Percentiles rank a stretch among this genome's conserved stretches.
phyloP scores from a whole-genome alignment of 768 basidiomycete genomes.

The Phanerodontia chrysosporium region DNA sequence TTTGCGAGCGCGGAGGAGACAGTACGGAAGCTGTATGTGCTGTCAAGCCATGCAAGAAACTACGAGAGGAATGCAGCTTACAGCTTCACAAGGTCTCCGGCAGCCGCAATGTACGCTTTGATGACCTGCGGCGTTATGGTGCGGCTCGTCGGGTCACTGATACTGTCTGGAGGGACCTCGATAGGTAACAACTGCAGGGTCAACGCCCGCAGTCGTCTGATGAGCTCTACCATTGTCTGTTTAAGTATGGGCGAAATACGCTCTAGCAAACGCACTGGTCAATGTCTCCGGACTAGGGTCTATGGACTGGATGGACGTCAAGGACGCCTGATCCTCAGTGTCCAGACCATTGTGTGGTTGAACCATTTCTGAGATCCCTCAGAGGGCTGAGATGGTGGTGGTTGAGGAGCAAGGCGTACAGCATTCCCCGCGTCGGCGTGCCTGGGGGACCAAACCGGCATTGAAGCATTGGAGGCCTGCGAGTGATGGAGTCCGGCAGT shows the following conservation, averaged over 20 bases:
- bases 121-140: slow-evolving; percentile 82
- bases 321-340: slow-evolving; percentile 38
- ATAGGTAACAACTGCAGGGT: slow-evolving; percentile 75
- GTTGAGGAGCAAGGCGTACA: neutral
- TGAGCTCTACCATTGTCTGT: slow-evolving; percentile 54
- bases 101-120: slow-evolving; percentile 69
- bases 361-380: neutral
- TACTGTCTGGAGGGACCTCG: slow-evolving; percentile 61
- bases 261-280: slow-evolving; percentile 52
- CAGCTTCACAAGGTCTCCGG: slow-evolving; percentile 88
- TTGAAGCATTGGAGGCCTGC: too few relatives aligned
- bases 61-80: slow-evolving; percentile 33
- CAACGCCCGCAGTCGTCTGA: slow-evolving; percentile 74
- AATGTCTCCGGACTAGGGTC: slow-evolving; percentile 67
- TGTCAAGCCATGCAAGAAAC: slow-evolving; percentile 2
- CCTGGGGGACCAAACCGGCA: too few relatives aligned
- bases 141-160: slow-evolving; percentile 76
- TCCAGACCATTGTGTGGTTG: slow-evolving; percentile 6
- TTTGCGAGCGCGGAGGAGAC: slow-evolving; percentile 69
- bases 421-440: neutral
- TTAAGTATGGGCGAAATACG: neutral
- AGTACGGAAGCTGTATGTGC: slow-evolving; percentile 68
- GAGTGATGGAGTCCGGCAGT: too few relatives aligned
- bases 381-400: neutral
- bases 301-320: slow-evolving; percentile 42